A percentile compares a stretch with the other conserved stretches of the same genome.
Evolutionary conservation across 495 filamentous ascomycete species (phyloP).

Genomic region (Amniculicola lignicola): DNA sequence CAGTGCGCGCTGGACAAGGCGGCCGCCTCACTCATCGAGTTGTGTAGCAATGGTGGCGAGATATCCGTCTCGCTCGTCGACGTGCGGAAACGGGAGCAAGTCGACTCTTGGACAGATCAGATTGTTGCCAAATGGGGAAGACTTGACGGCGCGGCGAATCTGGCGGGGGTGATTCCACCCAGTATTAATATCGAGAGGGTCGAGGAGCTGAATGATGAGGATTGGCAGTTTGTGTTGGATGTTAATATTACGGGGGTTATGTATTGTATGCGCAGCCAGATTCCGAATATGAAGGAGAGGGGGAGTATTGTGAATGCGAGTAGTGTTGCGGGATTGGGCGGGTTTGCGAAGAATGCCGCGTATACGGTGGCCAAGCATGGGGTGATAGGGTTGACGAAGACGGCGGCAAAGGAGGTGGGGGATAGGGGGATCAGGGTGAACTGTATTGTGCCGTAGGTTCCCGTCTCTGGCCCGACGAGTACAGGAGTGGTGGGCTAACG

Average conservation of each 20-base stretch:
- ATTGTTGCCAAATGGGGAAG: conserved; percentile 44
- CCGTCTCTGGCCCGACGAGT: background rate
- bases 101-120: conserved; percentile 49
- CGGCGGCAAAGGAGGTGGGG: conserved; percentile 35
- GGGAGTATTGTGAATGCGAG: conserved; percentile 35
- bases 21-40: background rate
- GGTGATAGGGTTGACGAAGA: conserved; percentile 33
- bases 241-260: conserved; percentile 35
- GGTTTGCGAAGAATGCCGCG: conserved; percentile 28
- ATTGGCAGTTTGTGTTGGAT: conserved; percentile 34
- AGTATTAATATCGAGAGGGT: conserved; percentile 31
- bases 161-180: conserved; percentile 32
- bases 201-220: conserved; percentile 32
- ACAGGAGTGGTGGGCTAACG: background rate
- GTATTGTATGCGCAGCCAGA: conserved; percentile 32
- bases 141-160: conserved; percentile 34
- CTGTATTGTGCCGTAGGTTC: conserved; percentile 33
- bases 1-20: conserved; percentile 2
- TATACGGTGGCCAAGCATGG: conserved; percentile 34
- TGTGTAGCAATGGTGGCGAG: background rate
- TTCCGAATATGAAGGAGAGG: conserved; percentile 27
- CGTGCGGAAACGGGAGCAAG: conserved; percentile 42
- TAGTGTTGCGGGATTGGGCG: conserved; percentile 28
- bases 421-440: conserved; percentile 33
- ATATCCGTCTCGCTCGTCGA: conserved; percentile 43